A percentile compares a stretch with the other conserved stretches of the same genome.
Evolutionary conservation across 148 eudicot species (phyloP).

Genomic region (Persicaria tinctoria): DNA sequence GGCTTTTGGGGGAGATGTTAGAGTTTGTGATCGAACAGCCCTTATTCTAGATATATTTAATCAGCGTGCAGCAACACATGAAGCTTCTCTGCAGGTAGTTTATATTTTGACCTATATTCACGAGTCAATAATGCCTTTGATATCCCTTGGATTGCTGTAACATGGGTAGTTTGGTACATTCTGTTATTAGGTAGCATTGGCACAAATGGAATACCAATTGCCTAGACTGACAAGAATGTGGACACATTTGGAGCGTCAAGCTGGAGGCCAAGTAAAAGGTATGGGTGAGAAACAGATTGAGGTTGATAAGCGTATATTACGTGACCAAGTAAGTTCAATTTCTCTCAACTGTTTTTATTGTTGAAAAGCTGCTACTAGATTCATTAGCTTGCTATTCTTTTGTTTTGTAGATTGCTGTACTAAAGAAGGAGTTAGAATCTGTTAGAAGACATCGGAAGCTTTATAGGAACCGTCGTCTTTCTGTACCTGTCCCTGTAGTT

Average conservation of each 20-base stretch:
- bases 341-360: not conserved
- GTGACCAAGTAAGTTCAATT: conserved; percentile 61
- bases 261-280: conserved; percentile 97
- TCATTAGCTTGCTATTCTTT: not conserved
- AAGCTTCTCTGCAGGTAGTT: conserved; percentile 89
- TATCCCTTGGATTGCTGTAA: conserved; percentile 2
- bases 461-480: conserved; percentile 64
- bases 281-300: conserved; percentile 99
- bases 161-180: not conserved
- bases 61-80: conserved; percentile 99
- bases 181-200: conserved; percentile 63
- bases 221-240: conserved; percentile 95
- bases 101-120: not conserved
- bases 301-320: conserved; percentile 96
- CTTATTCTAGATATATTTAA: conserved; percentile 89
- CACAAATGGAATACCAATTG: conserved; percentile 95
- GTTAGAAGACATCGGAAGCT: conserved; percentile 91
- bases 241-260: conserved; percentile 96
- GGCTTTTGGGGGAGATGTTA: conserved; percentile 77
- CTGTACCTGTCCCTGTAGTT: conserved; percentile 91
- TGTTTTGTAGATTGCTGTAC: conserved; percentile 54
- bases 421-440: conserved; percentile 84
- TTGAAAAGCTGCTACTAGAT: not conserved
- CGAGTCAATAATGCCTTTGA: not conserved
- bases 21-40: conserved; percentile 98